Base-by-base conservation (phyloP, 257 asterid genomes). In the Jacaranda copaia region DNA sequence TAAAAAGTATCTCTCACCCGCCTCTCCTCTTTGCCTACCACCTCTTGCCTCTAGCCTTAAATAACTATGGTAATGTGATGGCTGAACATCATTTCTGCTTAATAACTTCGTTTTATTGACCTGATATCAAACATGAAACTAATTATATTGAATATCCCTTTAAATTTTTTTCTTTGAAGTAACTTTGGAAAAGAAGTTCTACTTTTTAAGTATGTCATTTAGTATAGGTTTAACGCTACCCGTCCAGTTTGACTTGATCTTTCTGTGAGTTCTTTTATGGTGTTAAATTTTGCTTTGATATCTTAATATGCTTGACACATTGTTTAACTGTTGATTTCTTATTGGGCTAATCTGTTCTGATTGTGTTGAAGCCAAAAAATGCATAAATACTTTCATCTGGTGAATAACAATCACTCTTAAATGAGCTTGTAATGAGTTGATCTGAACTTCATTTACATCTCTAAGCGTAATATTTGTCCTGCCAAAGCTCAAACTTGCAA, bases 361-460 rank as follows among this genome's bases (percentile, higher is more conserved):
- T 32, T 14, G 38, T 58, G 14, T 70, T 35, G 3, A 68, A 48
- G 45, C 38, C 14, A 15, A 73, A 8, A 73, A 73, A 49, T 35
- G 63, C 35, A 3, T 51, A 43, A 16, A 65, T 60, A 53, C 58
- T n/a, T 39, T 14, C 25, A 32, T 25, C 43, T 46, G 42, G 18
- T 74, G 38, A 38, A 76, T 40, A 5, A 56, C 48, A 52, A 45
- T 10, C 36, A 18, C 56, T 56, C 55, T 18, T 60, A 49, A 25
- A 13, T 49, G 48, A 32, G 69, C 36, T 53, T 52, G 66, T 55
- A 40, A 18, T 66, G 74, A 46, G 61, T 56, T 75, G 63, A 49
- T 63, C 59, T 13, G 4, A 16, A 39, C 72, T 64, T 65, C 75
- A 32, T 43, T 55, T 45, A 53, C 63, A 25, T 1, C 5, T 36